Conservation (phyloP, 257 asterid genomes). For the Phtheirospermum japonicum region DNA sequence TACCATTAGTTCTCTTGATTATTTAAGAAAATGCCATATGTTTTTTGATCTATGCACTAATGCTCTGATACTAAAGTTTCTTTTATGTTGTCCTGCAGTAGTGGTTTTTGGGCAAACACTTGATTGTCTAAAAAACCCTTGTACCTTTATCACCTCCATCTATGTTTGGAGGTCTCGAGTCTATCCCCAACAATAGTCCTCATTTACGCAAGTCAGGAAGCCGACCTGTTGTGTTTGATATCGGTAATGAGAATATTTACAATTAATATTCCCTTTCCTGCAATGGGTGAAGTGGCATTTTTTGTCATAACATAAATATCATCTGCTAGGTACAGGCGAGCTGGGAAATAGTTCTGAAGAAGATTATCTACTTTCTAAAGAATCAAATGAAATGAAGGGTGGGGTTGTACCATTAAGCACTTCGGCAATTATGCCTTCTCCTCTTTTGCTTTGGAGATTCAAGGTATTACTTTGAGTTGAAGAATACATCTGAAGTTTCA, state of each 20-base stretch:
- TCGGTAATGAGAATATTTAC: slow-evolving; percentile 47
- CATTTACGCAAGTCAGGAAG: slow-evolving; percentile 95
- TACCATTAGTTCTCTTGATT: background rate
- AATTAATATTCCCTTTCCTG: slow-evolving; percentile 9
- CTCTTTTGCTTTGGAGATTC: slow-evolving; percentile 86
- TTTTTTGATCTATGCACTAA: slow-evolving; percentile 1
- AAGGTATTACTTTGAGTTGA: slow-evolving; percentile 50
- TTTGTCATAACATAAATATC: slow-evolving; percentile 19
- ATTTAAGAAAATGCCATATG: slow-evolving; percentile 8
- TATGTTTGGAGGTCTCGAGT: slow-evolving; percentile 82
- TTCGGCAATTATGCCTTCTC: slow-evolving; percentile 78
- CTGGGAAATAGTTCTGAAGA: slow-evolving; percentile 57
- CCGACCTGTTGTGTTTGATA: slow-evolving; percentile 76
- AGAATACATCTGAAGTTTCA: background rate
- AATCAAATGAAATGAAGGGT: slow-evolving; percentile 78
- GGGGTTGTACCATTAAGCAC: slow-evolving; percentile 54
- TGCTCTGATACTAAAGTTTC: slow-evolving; percentile 18
- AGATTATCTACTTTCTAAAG: slow-evolving; percentile 44
- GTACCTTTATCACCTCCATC: slow-evolving; percentile 55
- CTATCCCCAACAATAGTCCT: slow-evolving; percentile 70
- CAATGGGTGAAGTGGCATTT: slow-evolving; percentile 9
- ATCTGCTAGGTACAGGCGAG: slow-evolving; percentile 45
- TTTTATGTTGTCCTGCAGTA: slow-evolving; percentile 29
- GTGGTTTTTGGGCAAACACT: slow-evolving; percentile 30
- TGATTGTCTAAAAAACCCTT: slow-evolving; percentile 26